Base-by-base conservation (phyloP, 768 basidiomycete species). In the Polyporus arcularius region DNA sequence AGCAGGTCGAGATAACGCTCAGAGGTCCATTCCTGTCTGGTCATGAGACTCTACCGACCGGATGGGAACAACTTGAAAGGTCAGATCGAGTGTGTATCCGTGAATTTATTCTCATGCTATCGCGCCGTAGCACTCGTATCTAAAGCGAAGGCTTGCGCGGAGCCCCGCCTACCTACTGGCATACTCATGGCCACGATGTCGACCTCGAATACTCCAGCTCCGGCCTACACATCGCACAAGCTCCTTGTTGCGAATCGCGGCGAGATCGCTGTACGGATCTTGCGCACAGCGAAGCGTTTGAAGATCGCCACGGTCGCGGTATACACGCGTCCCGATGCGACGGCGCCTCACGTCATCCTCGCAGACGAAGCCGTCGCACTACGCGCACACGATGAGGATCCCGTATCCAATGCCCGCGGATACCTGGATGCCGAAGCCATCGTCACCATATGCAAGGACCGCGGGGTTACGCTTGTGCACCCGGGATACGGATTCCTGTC, bases 161-260 rank as follows among this genome's bases (percentile, higher is more conserved):
- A 18, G 35, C 30, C 21, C 28, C 5, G 26, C 28, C 7, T 9
- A 28, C 46, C n/a, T 3, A 3, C 9, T 15, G 10, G 32, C 46
- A 35, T 15, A 38, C 32, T 47, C 38, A 26, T 1, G 21, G 21
- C 21, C 45, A 39, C 38, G 31, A 54, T 49, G 46, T 15, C 51
- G 14, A 21, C 30, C 12, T 26, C 49, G 1, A 16, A 21, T 21
- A 21, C 48, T 3, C 28, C 46, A 9, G 18, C 39, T 18, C 12
- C 46, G 11, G 28, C 39, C 7, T 47, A 43, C 49, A 31, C 39
- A 9, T 21, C 50, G 30, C 80, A 84, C 63, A 85, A 81, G 62
- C 74, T 88, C 0, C 79, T 89, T 61, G 75, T 90, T 60, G 86
- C 86, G 18, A 89, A 90, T 70, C 83, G 88, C 28, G 88, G 88